Evolutionary conservation across 371 early-diverging fungal genomes (phyloP).

Genomic region (Rhizopus sp.): DNA sequence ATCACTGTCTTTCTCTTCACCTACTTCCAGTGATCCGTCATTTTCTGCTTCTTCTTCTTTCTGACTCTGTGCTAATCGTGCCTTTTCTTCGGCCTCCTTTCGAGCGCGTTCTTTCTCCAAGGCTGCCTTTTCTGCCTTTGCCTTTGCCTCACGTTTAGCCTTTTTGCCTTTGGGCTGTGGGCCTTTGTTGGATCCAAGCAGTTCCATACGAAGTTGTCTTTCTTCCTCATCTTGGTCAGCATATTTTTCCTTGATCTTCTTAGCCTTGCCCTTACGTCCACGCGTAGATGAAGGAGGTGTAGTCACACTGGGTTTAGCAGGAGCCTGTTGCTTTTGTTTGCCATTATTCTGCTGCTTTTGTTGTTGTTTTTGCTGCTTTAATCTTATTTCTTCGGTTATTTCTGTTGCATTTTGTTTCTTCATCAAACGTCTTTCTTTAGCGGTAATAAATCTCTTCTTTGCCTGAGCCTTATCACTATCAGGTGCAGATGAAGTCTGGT

Average conservation of each 20-base stretch:
- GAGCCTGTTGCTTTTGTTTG: slow-evolving; percentile 14
- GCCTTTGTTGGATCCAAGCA: slow-evolving; percentile 78
- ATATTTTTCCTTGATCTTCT: slow-evolving; percentile 92
- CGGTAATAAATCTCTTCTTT: slow-evolving; percentile 60
- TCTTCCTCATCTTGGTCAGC: slow-evolving; percentile 96
- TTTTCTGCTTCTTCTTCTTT: slow-evolving; percentile 9
- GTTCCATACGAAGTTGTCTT: slow-evolving; percentile 74
- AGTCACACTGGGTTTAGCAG: slow-evolving; percentile 11
- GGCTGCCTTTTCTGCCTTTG: slow-evolving; percentile 46
- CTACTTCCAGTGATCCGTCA: slow-evolving; percentile 2
- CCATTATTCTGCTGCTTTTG: slow-evolving; percentile 12
- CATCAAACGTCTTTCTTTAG: slow-evolving; percentile 76
- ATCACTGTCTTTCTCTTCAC: slow-evolving; percentile 53
- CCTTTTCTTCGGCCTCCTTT: slow-evolving; percentile 20
- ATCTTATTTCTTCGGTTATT: slow-evolving; percentile 19
- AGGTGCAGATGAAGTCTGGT: slow-evolving; percentile 1
- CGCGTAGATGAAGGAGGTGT: slow-evolving; percentile 58
- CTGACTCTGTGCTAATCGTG: background rate
- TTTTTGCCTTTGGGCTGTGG: slow-evolving; percentile 77
- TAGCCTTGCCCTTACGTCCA: slow-evolving; percentile 85
- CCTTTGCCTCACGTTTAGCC: slow-evolving; percentile 63
- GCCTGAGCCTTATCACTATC: slow-evolving; percentile 2
- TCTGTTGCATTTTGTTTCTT: slow-evolving; percentile 57
- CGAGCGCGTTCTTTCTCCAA: slow-evolving; percentile 32
- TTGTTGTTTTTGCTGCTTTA: slow-evolving; percentile 12